A percentile compares a stretch with the other conserved stretches of the same genome.
Conservation (phyloP, 305 asterid species). For the Fraxinus angustifolia region DNA sequence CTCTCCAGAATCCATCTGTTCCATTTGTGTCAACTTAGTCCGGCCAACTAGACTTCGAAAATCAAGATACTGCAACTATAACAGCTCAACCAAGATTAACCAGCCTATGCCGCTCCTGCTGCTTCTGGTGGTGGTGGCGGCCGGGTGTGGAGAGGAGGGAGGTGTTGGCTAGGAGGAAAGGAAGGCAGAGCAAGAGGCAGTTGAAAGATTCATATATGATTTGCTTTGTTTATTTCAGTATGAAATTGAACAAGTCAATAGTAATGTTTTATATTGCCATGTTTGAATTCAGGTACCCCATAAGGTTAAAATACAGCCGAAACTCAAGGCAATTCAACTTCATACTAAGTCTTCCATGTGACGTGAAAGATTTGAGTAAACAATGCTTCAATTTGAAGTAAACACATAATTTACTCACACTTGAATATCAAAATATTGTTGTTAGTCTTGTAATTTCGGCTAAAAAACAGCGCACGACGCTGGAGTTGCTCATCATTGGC, state of each 20-base stretch:
- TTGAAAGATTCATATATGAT: background rate
- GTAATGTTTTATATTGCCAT: background rate
- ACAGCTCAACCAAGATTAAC: background rate
- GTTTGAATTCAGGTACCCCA: background rate
- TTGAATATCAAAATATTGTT: background rate
- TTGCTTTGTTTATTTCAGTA: background rate
- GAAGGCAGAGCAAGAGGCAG: background rate
- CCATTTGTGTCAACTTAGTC: constrained; percentile 14
- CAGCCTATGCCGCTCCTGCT: background rate
- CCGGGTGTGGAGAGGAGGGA: background rate
- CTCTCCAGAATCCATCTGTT: constrained; percentile 37
- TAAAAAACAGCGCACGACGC: background rate
- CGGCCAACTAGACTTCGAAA: background rate
- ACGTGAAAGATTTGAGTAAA: background rate
- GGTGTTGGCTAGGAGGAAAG: background rate
- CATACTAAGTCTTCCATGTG: background rate
- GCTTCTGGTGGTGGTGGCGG: background rate
- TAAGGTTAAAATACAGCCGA: background rate
- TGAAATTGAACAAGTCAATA: background rate
- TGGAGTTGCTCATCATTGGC: background rate
- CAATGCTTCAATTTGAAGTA: background rate
- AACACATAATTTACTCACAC: background rate
- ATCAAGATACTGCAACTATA: background rate
- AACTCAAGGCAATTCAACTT: background rate
- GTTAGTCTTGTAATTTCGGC: background rate